A percentile compares a stretch with the other conserved stretches of the same genome.
Evolutionary conservation across 441 rosid genomes (phyloP).

Genomic region (Capsella rubella): DNA sequence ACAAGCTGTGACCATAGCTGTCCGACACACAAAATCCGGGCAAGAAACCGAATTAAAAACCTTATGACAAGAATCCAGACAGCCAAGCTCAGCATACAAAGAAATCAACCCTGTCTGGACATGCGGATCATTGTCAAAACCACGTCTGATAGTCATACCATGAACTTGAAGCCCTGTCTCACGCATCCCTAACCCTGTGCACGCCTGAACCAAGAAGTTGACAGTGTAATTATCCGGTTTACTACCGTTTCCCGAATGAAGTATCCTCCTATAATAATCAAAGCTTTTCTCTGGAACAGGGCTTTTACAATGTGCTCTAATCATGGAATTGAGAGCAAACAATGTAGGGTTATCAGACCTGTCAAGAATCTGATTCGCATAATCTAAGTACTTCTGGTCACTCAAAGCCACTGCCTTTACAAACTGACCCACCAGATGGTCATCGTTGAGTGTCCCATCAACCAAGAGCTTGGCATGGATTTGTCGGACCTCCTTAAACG

Average conservation of each 20-base stretch:
- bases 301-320: slow-evolving; percentile 62
- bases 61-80: slow-evolving; percentile 46
- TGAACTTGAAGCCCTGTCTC: slow-evolving; percentile 53
- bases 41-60: slow-evolving; percentile 46
- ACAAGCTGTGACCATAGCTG: slow-evolving; percentile 54
- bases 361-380: slow-evolving; percentile 54
- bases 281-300: slow-evolving; percentile 52
- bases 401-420: slow-evolving; percentile 58
- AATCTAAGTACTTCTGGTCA: slow-evolving; percentile 49
- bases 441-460: slow-evolving; percentile 50
- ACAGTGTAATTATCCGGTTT: slow-evolving; percentile 67
- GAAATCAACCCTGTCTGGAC: slow-evolving; percentile 58
- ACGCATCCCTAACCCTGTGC: slow-evolving; percentile 45
- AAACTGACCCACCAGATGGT: slow-evolving; percentile 57
- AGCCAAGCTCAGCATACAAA: slow-evolving; percentile 59
- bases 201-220: slow-evolving; percentile 63
- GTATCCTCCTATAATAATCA: slow-evolving; percentile 49
- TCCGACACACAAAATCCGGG: slow-evolving; percentile 61
- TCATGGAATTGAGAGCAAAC: slow-evolving; percentile 64
- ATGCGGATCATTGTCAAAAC: slow-evolving; percentile 60
- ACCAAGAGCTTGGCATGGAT: slow-evolving; percentile 62
- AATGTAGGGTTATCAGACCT: slow-evolving; percentile 55
- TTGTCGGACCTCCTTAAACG: slow-evolving; percentile 52
- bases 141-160: slow-evolving; percentile 47
- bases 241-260: slow-evolving; percentile 34